Conservation (phyloP, 2,329 filamentous ascomycete genomes). For the Aspergillus sergii region DNA sequence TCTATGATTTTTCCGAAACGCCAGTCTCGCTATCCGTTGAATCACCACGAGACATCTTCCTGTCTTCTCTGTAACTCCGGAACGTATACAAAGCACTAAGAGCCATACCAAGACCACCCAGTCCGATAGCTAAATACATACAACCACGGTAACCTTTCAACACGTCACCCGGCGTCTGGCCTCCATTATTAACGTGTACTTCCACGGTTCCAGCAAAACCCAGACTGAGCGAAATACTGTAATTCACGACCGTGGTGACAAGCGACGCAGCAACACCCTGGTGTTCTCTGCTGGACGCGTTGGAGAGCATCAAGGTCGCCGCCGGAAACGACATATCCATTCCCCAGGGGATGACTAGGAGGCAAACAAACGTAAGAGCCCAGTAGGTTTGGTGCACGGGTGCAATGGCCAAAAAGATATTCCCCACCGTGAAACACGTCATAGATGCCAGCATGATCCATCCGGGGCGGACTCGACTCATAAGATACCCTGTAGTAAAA, state of each 20-base stretch:
- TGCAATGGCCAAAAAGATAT: slow-evolving; percentile 46
- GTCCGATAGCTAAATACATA: slow-evolving; percentile 44
- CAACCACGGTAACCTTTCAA: slow-evolving; percentile 45
- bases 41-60: neutral
- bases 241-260: slow-evolving; percentile 69
- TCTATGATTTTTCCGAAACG: neutral
- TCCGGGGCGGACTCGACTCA: slow-evolving; percentile 25
- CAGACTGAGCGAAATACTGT: slow-evolving; percentile 66
- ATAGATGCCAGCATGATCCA: slow-evolving; percentile 32
- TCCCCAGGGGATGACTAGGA: slow-evolving; percentile 62
- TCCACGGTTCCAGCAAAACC: slow-evolving; percentile 69
- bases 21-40: neutral
- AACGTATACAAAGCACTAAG: slow-evolving; percentile 16
- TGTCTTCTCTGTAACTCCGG: neutral
- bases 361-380: slow-evolving; percentile 62
- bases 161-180: slow-evolving; percentile 32
- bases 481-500: slow-evolving; percentile 29
- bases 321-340: slow-evolving; percentile 71
- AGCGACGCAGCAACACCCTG: slow-evolving; percentile 59
- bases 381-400: slow-evolving; percentile 64
- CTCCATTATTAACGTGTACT: slow-evolving; percentile 46
- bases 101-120: slow-evolving; percentile 31
- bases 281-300: slow-evolving; percentile 50
- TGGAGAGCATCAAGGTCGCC: slow-evolving; percentile 62
- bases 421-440: slow-evolving; percentile 46